Conservation (phyloP, 768 basidiomycete genomes). For the Russula ochroleuca region DNA sequence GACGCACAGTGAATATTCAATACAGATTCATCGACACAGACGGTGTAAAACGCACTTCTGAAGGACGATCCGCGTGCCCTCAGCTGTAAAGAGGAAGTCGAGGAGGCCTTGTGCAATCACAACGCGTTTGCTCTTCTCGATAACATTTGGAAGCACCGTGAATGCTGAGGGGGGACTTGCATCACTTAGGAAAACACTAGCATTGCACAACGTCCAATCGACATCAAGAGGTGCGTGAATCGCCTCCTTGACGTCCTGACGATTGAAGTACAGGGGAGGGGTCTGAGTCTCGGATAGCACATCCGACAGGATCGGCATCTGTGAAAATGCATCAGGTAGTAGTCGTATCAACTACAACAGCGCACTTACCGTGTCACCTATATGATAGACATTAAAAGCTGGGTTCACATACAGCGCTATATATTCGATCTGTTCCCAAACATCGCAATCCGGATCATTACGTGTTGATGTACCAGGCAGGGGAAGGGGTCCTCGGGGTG, state of each 20-base stretch:
- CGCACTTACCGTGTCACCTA: slow-evolving; percentile 56
- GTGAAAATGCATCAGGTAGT: neutral
- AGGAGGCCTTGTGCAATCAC: slow-evolving; percentile 70
- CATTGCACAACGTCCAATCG: slow-evolving; percentile 58
- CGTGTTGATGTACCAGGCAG: slow-evolving; percentile 57
- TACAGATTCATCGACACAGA: neutral
- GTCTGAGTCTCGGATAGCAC: slow-evolving; percentile 57
- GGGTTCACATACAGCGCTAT: too few species aligned
- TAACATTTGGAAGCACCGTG: slow-evolving; percentile 61
- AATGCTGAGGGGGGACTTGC: slow-evolving; percentile 57
- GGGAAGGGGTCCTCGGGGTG: slow-evolving; percentile 62
- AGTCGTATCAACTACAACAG: neutral
- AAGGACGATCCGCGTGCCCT: slow-evolving; percentile 45
- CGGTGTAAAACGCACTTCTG: slow-evolving; percentile 35
- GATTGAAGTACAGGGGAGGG: slow-evolving; percentile 66
- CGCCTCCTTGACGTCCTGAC: slow-evolving; percentile 59
- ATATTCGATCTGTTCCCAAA: too few species aligned
- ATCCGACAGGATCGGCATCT: slow-evolving; percentile 69
- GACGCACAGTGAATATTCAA: neutral
- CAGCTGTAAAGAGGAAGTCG: slow-evolving; percentile 69
- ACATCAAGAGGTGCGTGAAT: slow-evolving; percentile 65
- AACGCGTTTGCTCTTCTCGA: slow-evolving; percentile 64
- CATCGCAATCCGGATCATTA: slow-evolving; percentile 52
- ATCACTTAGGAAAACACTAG: slow-evolving; percentile 61
- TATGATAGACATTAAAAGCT: slow-evolving; percentile 72